phyloP scores from a whole-genome alignment of 108 stramenopile genomes.

The Stephanodiscus triporus region DNA sequence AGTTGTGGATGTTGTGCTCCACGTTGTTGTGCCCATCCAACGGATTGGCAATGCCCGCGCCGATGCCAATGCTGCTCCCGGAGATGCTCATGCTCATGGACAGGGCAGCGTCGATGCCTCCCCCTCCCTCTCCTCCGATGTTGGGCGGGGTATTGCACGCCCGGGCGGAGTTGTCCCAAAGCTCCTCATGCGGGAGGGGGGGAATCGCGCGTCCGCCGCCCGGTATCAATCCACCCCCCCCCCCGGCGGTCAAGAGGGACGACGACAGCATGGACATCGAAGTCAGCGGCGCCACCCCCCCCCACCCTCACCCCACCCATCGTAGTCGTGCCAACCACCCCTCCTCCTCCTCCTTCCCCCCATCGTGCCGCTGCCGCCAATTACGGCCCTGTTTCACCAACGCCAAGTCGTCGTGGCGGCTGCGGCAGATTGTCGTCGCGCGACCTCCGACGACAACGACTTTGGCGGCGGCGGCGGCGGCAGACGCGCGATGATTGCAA shows the following conservation, averaged over 20 bases:
- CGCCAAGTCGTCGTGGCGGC: too few species aligned
- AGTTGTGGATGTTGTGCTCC: constrained; percentile 2
- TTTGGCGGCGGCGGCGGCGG: too few species aligned
- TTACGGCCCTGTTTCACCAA: too few species aligned
- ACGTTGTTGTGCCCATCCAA: background rate
- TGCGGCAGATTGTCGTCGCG: too few species aligned
- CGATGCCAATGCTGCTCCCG: background rate
- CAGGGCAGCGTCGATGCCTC: background rate
- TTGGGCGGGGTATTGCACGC: constrained; percentile 5
- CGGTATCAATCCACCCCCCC: background rate
- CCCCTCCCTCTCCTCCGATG: background rate
- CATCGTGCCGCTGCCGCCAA: too few species aligned
- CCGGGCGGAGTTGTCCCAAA: constrained; percentile 45
- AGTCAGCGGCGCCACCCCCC: too few species aligned
- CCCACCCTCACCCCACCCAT: too few species aligned
- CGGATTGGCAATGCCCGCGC: background rate
- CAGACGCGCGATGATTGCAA: too few species aligned
- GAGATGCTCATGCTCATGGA: background rate
- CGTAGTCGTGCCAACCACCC: too few species aligned
- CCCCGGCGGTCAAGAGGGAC: background rate
- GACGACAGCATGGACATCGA: too few species aligned
- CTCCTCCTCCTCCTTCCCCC: too few species aligned
- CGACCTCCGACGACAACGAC: too few species aligned
- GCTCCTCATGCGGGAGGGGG: constrained; percentile 15
- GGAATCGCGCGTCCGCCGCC: constrained; percentile 22